These are phyloP conservation scores for Metschnikowia colocasiae DNA, from an alignment of 805 yeast genomes.

Conservation along the genomic window DNA sequence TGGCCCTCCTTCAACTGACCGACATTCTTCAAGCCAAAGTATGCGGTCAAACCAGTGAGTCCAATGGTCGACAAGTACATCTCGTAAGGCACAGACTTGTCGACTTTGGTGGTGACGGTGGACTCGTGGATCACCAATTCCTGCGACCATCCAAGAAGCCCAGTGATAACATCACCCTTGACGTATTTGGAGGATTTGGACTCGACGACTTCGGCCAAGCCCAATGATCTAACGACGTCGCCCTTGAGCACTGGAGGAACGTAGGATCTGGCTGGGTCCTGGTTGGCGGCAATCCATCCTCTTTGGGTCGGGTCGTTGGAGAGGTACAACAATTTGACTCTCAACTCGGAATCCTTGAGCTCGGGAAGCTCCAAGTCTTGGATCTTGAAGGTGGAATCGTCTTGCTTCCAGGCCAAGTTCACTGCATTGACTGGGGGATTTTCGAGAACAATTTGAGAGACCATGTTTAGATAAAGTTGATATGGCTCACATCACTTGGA, in stretches of 20 bases:
- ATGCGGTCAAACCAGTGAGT: conserved; percentile 59
- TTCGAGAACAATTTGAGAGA: conserved; percentile 21
- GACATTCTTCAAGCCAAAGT: conserved; percentile 48
- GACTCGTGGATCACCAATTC: conserved; percentile 35
- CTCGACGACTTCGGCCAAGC: conserved; percentile 48
- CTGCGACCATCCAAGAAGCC: conserved; percentile 46
- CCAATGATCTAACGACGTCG: conserved; percentile 44
- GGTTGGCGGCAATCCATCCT: conserved; percentile 46
- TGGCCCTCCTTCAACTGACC: conserved; percentile 47
- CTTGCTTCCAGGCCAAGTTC: conserved; percentile 20
- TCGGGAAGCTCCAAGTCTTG: conserved; percentile 13
- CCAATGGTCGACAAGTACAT: conserved; percentile 51
- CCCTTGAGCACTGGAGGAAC: conserved; percentile 39
- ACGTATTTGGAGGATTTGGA: conserved; percentile 40
- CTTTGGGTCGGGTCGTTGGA: conserved; percentile 65
- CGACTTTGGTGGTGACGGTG: conserved; percentile 28
- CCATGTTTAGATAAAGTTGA: conserved; percentile 4
- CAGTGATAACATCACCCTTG: conserved; percentile 44
- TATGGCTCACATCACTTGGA: neutral
- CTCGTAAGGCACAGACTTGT: conserved; percentile 32
- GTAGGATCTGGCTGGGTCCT: conserved; percentile 29
- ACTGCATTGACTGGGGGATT: conserved; percentile 22
- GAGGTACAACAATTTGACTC: conserved; percentile 43
- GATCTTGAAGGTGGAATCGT: conserved; percentile 31
- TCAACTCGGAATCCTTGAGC: conserved; percentile 38